Conservation (phyloP, 148 eudicot species). For the Chenopodium quinoa region DNA sequence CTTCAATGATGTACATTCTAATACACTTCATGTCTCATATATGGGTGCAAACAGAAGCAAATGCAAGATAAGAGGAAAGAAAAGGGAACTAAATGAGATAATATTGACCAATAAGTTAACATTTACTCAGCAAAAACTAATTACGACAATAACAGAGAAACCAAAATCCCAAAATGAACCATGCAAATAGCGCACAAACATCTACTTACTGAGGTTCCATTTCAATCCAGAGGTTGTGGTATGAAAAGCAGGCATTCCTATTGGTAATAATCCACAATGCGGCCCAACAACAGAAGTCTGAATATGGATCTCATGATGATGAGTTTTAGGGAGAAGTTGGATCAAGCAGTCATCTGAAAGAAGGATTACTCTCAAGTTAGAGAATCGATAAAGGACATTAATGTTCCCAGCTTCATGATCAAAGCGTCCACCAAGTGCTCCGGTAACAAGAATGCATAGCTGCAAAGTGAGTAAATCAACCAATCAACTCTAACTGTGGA, state of each 20-base stretch:
- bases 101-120: not conserved
- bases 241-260: conserved; percentile 54
- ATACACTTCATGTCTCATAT: too few species aligned
- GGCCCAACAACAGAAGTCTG: conserved; percentile 75
- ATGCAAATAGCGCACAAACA: not conserved
- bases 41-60: not conserved
- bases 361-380: conserved; percentile 59
- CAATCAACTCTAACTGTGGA: not conserved
- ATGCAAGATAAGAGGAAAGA: not conserved
- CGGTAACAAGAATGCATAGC: conserved; percentile 80
- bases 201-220: conserved; percentile 81
- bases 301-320: conserved; percentile 67
- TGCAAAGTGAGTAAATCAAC: conserved; percentile 31
- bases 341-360: conserved; percentile 83
- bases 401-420: conserved; percentile 94
- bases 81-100: not conserved
- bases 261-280: conserved; percentile 91
- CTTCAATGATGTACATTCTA: not conserved
- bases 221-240: conserved; percentile 81
- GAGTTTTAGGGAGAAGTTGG: conserved; percentile 75
- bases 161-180: not conserved
- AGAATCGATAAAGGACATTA: conserved; percentile 71
- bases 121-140: not conserved
- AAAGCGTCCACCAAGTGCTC: conserved; percentile 95
- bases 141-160: not conserved